Percentiles rank a stretch among this genome's conserved stretches.
Conservation (phyloP, 225 moss, liverwort and hornwort genomes). For the Lunularia cruciata region DNA sequence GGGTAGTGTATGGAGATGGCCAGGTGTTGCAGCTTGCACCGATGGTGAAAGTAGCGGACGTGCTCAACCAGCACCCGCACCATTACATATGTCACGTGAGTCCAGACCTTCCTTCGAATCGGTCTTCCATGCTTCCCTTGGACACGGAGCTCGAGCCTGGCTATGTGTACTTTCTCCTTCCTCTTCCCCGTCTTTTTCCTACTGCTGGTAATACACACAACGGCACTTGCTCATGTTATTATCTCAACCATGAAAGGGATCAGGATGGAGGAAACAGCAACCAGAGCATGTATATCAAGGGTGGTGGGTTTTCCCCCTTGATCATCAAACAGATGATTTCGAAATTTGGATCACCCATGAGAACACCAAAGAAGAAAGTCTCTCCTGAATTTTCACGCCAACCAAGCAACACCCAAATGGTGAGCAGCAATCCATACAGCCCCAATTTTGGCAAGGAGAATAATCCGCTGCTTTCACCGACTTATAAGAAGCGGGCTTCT, state of each 20-base stretch:
- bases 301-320: constrained; percentile 12
- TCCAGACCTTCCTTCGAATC: constrained; percentile 55
- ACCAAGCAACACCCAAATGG: not conserved
- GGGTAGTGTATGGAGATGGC: constrained; percentile 74
- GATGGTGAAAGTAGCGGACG: constrained; percentile 61
- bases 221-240: constrained; percentile 61
- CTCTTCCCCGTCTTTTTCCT: constrained; percentile 78
- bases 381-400: constrained; percentile 25
- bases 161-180: constrained; percentile 69
- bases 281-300: not conserved
- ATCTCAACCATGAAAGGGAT: constrained; percentile 24
- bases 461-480: constrained; percentile 36
- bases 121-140: constrained; percentile 62
- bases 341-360: constrained; percentile 34
- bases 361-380: constrained; percentile 36
- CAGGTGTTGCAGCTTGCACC: constrained; percentile 53
- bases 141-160: constrained; percentile 79
- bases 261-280: constrained; percentile 13
- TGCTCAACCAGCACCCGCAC: constrained; percentile 66
- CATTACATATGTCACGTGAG: constrained; percentile 82
- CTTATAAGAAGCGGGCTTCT: constrained; percentile 22
- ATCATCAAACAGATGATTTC: constrained; percentile 30
- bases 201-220: constrained; percentile 33
- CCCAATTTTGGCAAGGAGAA: constrained; percentile 20
- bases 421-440: constrained; percentile 15